Evolutionary conservation across 2,329 filamentous ascomycete species (phyloP), one percentile per base, ranked within the genome.

Genomic region (Sporothrix schenckii): DNA sequence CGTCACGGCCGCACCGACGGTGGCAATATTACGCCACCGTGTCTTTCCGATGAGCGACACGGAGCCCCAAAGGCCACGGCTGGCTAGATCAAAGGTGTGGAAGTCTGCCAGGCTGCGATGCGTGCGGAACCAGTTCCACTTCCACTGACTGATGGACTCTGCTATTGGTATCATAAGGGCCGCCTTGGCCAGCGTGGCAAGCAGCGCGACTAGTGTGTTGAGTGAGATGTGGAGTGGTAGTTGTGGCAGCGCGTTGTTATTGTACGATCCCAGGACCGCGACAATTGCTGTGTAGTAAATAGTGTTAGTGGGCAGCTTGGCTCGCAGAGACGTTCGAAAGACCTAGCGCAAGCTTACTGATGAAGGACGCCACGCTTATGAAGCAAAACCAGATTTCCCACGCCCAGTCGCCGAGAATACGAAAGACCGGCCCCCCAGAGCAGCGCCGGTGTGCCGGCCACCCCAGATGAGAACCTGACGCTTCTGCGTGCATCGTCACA

Each of bases 101-200:
- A 77, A 78, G 68, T 78, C 77, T 16, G 70, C 69, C n/a, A 78
- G 68, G 34, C 72, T 71, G 66, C 73, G 74, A 56, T 75, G 72
- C 4, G 71, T 71, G 1, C 75, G 68, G 67, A 78, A 78, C 72
- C 75, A 77, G 70, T 78, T 78, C 77, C 78, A 78, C 70, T 77
- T 79, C 61, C 77, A 75, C 74, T 79, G 77, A 4, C 75, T 75
- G 41, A 79, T 72, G 11, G 75, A 76, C 70, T 78, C 75, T 2
- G 70, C 69, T 24, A 78, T 68, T 4, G 76, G 74, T 10, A 75
- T 72, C 6, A 75, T 67, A 52, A 78, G 67, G 4, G 72, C 74
- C 3, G 75, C 72, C 44, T 75, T 74, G 52, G 75, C 74, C n/a
- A 78, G 68, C 4, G 77, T 76, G 4, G 70, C 70, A 2, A 78